A percentile compares a stretch with the other conserved stretches of the same genome.
phyloP scores from a whole-genome alignment of 495 filamentous ascomycete genomes.

The Neurospora sp. region DNA sequence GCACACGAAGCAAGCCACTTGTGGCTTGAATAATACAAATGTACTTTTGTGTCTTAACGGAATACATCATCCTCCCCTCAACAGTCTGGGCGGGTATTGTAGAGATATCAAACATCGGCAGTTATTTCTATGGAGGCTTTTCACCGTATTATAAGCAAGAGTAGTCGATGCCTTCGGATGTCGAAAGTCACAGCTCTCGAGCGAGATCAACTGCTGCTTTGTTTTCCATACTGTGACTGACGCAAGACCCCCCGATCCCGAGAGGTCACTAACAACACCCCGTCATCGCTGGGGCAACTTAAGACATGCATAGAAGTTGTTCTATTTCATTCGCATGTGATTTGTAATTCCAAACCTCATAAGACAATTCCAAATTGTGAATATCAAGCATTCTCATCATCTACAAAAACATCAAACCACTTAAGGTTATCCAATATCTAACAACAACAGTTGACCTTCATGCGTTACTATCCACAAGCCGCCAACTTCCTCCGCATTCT shows the following conservation, averaged over 20 bases:
- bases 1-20: not conserved
- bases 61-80: not conserved
- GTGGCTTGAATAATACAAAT: not conserved
- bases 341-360: not conserved
- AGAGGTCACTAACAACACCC: not conserved
- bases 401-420: not conserved
- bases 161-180: not conserved
- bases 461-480: conserved; percentile 44
- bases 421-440: not conserved
- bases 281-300: not conserved
- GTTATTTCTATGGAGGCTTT: not conserved
- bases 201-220: not conserved
- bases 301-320: not conserved
- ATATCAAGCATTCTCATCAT: not conserved
- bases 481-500: conserved; percentile 44
- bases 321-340: not conserved
- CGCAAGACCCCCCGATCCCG: not conserved
- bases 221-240: not conserved
- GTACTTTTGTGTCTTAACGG: not conserved
- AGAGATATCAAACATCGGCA: not conserved
- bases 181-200: not conserved
- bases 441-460: conserved; percentile 19
- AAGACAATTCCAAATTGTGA: not conserved
- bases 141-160: not conserved
- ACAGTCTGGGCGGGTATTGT: not conserved